A percentile compares a stretch with the other conserved stretches of the same genome.
Evolutionary conservation across 176 grass and related monocot genomes (phyloP).

Genomic region (Triticum timopheevii): DNA sequence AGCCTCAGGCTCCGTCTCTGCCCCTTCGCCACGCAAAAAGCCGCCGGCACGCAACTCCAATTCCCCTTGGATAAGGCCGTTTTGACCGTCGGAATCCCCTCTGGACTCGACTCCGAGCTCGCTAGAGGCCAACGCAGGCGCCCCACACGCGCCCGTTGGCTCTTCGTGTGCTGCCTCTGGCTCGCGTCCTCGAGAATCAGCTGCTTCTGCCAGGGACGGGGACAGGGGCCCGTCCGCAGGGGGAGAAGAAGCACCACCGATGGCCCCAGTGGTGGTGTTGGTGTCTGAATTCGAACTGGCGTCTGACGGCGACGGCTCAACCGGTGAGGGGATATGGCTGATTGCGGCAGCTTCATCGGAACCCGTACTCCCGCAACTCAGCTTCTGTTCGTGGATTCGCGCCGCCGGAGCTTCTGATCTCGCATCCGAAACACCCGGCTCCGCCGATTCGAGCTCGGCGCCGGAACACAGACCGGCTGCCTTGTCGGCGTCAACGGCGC

Average conservation of each 20-base stretch:
- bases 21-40: constrained; percentile 14
- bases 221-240: not conserved
- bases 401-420: constrained; percentile 34
- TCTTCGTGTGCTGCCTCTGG: not conserved
- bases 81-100: constrained; percentile 12
- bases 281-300: constrained; percentile 32
- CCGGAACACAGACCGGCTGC: not conserved
- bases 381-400: not conserved
- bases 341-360: constrained; percentile 28
- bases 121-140: not conserved
- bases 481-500: not conserved
- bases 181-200: not conserved
- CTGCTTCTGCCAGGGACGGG: not conserved
- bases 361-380: not conserved
- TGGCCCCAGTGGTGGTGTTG: not conserved
- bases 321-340: constrained; percentile 23
- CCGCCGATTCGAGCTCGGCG: not conserved
- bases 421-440: constrained; percentile 8
- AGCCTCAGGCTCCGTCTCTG: not conserved
- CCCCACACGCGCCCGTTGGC: no score
- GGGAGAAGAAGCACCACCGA: constrained; percentile 1
- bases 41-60: not conserved
- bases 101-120: not conserved
- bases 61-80: constrained; percentile 11
- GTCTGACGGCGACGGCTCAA: constrained; percentile 43